Evolutionary conservation across 768 basidiomycete species (phyloP), one percentile per base, ranked within the genome.

Genomic region (Lactarius indigo): DNA sequence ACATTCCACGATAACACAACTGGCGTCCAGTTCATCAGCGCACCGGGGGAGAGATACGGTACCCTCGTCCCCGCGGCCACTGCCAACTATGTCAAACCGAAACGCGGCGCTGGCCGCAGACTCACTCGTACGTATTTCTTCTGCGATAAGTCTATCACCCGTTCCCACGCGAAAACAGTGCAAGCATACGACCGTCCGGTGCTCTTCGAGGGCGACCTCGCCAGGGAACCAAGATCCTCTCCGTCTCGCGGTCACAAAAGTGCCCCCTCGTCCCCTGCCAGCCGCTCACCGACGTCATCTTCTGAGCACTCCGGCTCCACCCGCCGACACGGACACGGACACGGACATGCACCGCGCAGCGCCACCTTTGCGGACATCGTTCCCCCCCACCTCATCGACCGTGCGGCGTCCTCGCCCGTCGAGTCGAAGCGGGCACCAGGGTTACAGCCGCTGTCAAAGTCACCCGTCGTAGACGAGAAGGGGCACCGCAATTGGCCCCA

Each of bases 181-280:
- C 66, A 59, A 42, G 69, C 66, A 5, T 68, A 68, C 6, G 61
- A 69, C 3, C 67, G 69, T 12, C 66, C 69, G 1, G 69, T 64
- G 0, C 0, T 64, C 9, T 69, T 69, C 26, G 69, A 63, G 26
- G 63, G 64, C 26, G 66, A 69, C 12, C 0, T 10, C 13, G 2
- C 8, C 10, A 2, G 2, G 9, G 31, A n/a, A 1, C 31, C 62
- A 13, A 26, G 7, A 5, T 5, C 57, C 30, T 44, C 64, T 7
- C 17, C 61, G 28, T 52, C 65, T 12, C 28, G 15, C 17, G 30
- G 65, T 5, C 28, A 62, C 17, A 30, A 58, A n/a, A 31, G 65
- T 13, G 59, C 6, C 37, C 61, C 65, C 0, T 12, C 42, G 26
- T 12, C 44, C 20, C 15, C 59, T 10, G 3, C 30, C 28, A 55